Conservation (phyloP, 352 stramenopile species). For the Globisporangium viniferum region DNA sequence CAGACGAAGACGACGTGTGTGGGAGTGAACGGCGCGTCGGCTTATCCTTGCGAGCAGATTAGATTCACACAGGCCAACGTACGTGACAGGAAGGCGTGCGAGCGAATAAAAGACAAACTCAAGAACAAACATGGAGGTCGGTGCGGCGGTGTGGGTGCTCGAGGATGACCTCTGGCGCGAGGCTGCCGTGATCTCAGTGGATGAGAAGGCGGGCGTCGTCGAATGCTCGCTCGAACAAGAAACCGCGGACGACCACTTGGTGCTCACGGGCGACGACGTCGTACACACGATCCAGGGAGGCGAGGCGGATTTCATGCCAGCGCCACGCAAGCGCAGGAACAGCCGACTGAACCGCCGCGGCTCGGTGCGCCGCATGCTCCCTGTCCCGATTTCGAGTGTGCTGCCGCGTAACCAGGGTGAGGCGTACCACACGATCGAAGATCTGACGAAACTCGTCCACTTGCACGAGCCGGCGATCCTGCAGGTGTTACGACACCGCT, state of each 20-base stretch:
- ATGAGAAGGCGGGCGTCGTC: conserved; percentile 37
- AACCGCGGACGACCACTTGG: conserved; percentile 28
- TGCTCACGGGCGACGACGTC: conserved; percentile 25
- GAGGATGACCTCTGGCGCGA: conserved; percentile 69
- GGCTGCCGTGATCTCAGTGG: conserved; percentile 50
- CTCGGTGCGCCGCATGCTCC: conserved; percentile 34
- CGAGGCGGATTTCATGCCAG: conserved; percentile 41
- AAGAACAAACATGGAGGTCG: conserved; percentile 55
- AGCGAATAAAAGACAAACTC: neutral
- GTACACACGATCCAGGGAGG: conserved; percentile 22
- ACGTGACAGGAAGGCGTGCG: neutral
- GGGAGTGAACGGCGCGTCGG: neutral
- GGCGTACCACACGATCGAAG: conserved; percentile 69
- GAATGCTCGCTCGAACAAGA: conserved; percentile 60
- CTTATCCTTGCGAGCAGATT: neutral
- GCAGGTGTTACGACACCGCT: conserved; percentile 76
- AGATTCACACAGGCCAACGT: neutral
- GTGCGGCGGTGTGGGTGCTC: conserved; percentile 74
- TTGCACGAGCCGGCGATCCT: conserved; percentile 90
- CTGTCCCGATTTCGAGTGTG: conserved; percentile 41
- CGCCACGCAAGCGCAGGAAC: conserved; percentile 42
- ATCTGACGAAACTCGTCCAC: conserved; percentile 90
- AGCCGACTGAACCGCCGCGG: conserved; percentile 30
- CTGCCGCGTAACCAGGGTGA: conserved; percentile 58
- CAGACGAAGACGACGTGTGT: neutral